Evolutionary conservation across 805 yeast genomes (phyloP), one percentile per base, ranked within the genome.

Genomic region (Deakozyma indianensis): DNA sequence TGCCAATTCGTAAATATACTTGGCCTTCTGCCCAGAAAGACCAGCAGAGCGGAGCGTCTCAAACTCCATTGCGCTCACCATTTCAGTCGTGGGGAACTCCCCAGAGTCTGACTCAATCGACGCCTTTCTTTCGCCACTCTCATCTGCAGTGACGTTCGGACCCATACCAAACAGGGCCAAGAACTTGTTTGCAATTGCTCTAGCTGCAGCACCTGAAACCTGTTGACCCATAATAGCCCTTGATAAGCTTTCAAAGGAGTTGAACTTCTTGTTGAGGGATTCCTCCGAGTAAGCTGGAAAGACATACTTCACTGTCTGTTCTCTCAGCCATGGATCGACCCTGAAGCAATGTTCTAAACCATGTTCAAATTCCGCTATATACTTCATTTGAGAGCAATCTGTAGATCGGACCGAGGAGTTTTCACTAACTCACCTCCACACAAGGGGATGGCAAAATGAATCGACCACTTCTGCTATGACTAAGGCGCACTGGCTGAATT

Each of bases 141-240:
- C 28, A 25, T 25, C 28, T 9, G 38, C 11, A 7, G 18, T 5
- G 3, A 41, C 48, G 4, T 35, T 43, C 23, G 41, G 1, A 29
- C 23, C 53, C 63, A 15, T 54, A n/a, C 38, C 63, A 49, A 64
- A 72, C 15, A 62, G 48, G 18, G 57, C 54, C 18, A 56, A 55
- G 46, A 83, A 71, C 51, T 73, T 71, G 9, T 50, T 48, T 47
- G 71, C 69, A 24, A 87, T 83, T 1, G 87, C 70, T 7, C 55
- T 59, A 0, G 96, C 95, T 1, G 96, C 94, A 0, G 75, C 71
- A 1, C 95, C 95, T 23, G 64, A 58, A 3, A 63, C 58, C 45
- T 63, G 67, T 48, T 63, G 67, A 5, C 58, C 57, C 11, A 61
- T 51, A 18, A 63, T 53, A 4, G 57, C 54, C 20, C 63, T 47